Percentiles rank a stretch among this genome's conserved stretches.
Evolutionary conservation across 371 early-diverging fungal genomes (phyloP).

Genomic region (Capniomyces stellatus): DNA sequence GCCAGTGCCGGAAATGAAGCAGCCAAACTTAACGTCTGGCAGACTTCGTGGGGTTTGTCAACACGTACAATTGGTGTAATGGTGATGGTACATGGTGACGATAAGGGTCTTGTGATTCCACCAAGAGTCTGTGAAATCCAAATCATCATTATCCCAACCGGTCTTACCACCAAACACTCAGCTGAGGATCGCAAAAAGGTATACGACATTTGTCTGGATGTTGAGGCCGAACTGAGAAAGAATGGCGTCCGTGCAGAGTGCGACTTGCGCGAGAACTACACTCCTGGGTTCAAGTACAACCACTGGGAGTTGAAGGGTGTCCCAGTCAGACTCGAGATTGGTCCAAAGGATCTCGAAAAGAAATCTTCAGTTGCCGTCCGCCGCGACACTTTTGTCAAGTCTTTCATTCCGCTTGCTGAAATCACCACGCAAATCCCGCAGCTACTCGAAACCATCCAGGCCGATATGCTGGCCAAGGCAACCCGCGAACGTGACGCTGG

Average conservation of each 20-base stretch:
- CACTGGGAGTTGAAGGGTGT: conserved; percentile 99
- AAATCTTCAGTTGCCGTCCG: conserved; percentile 66
- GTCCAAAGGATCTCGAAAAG: conserved; percentile 88
- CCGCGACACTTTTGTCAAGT: conserved; percentile 69
- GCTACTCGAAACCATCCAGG: conserved; percentile 74
- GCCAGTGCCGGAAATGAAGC: conserved; percentile 27
- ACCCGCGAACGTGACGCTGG: conserved; percentile 58
- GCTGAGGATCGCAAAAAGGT: conserved; percentile 47
- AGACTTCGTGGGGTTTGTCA: conserved; percentile 99
- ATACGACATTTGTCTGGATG: conserved; percentile 45
- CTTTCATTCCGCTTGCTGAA: conserved; percentile 39
- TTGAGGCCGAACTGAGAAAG: conserved; percentile 48
- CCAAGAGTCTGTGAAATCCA: conserved; percentile 91
- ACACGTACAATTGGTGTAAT: conserved; percentile 99
- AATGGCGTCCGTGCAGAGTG: conserved; percentile 74
- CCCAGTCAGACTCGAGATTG: conserved; percentile 96
- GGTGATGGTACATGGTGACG: conserved; percentile 99
- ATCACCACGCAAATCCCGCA: conserved; percentile 39
- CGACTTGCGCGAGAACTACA: conserved; percentile 83
- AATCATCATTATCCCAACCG: conserved; percentile 92
- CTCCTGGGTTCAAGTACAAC: conserved; percentile 98
- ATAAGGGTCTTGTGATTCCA: conserved; percentile 97
- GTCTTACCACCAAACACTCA: conserved; percentile 76
- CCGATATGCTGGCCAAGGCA: conserved; percentile 83
- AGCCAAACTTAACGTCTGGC: conserved; percentile 78